Percentiles rank a stretch among this genome's conserved stretches.
Conservation (phyloP, 2,329 filamentous ascomycete genomes). For the Aspergillus fumigatiaffinis region DNA sequence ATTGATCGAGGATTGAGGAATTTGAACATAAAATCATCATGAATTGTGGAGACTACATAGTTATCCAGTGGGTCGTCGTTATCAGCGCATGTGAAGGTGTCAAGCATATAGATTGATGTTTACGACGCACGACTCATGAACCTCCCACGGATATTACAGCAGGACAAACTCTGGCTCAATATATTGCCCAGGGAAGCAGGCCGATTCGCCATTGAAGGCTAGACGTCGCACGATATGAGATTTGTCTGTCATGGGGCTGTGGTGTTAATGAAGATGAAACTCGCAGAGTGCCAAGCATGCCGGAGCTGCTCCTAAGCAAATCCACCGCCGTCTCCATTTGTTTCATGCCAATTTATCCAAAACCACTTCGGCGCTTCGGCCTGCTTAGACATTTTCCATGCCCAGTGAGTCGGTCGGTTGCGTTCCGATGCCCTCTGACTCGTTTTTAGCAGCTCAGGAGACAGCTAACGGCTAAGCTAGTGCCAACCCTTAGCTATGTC, state of each 20-base stretch:
- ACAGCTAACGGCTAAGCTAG: neutral
- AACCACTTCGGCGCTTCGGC: constrained; percentile 16
- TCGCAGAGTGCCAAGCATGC: constrained; percentile 13
- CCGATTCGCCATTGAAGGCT: neutral
- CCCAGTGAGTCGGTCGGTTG: neutral
- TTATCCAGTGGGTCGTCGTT: neutral
- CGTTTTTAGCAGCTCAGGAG: neutral
- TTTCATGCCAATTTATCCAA: constrained; percentile 19
- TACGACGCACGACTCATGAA: neutral
- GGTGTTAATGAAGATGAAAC: constrained; percentile 23
- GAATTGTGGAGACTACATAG: neutral
- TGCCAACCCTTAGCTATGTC: neutral
- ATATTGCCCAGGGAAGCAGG: neutral
- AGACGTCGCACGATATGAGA: neutral
- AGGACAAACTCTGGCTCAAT: neutral
- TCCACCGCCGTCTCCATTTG: constrained; percentile 9
- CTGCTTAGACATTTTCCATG: neutral
- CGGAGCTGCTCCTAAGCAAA: constrained; percentile 5
- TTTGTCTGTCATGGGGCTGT: neutral
- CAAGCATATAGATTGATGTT: neutral
- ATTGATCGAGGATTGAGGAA: neutral
- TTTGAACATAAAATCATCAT: neutral
- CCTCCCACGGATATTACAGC: neutral
- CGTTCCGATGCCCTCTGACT: neutral
- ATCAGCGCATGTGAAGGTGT: neutral